Evolutionary conservation across 192 early-diverging fungal genomes (phyloP), one percentile per base, ranked within the genome.

Genomic region (Podila horticola): DNA sequence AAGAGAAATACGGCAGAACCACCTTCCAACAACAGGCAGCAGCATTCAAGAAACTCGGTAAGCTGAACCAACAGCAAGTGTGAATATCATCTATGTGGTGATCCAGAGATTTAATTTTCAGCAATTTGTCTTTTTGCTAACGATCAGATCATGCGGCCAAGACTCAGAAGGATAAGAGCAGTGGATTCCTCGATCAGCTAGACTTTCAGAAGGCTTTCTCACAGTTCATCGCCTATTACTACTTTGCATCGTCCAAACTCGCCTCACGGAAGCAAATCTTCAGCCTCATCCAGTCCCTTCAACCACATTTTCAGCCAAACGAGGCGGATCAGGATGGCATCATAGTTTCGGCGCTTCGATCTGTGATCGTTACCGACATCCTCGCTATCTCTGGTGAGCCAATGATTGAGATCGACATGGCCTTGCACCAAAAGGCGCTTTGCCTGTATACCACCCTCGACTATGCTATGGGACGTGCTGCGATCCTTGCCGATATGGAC

Each of bases 371-470:
- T 55, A 68, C 50, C 24, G 67, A 73, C 10, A 69, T 81, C 62
- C 72, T 81, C 28, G 28, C 61, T 6, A 19, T 64, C 15, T 59
- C 20, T 24, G 55, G 31, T 2, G 28, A 58, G 1, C 60, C 71
- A 22, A 22, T 34, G 24, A 73, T 81, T 41, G 66, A 81, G 24
- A 81, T 81, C 51, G 77, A 81, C 24, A 81, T 81, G 77, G 70
- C 77, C 36, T 81, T 71, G 77, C 77, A 81, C 33, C 85, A 89
- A 45, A 84, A 76, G 15, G 84, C 87, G 10, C 58, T 84, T 24
- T 70, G 81, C 22, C 77, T 89, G 50, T 83, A 85, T 61, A 83
- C 73, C 19, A 83, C 79, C 1, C 71, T 86, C 0, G 86, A 85
- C 26, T 87, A 85, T 52, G 41, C 76, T 5, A 60, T 87, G 66